A percentile compares a stretch with the other conserved stretches of the same genome.
phyloP scores from a whole-genome alignment of 768 basidiomycete species.

The Serendipita vermifera region DNA sequence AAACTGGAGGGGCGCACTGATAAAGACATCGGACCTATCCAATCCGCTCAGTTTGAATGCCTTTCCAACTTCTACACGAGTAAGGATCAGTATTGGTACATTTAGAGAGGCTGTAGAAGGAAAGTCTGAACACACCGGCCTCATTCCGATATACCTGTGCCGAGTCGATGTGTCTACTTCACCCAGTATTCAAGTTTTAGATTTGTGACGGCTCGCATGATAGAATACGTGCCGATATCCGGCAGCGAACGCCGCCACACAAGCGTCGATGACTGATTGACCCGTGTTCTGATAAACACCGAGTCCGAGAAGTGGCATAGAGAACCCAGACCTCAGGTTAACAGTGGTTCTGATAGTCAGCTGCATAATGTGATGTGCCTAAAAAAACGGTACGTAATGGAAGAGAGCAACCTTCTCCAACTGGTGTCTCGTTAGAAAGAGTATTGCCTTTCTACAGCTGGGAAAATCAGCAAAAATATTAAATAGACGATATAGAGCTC shows the following conservation, averaged over 20 bases:
- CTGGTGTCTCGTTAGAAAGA: background rate
- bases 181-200: background rate
- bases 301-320: slow-evolving; percentile 55
- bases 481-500: background rate
- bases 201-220: background rate
- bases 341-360: background rate
- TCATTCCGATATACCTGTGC: slow-evolving; percentile 48
- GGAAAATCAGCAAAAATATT: background rate
- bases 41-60: slow-evolving; percentile 33
- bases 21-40: slow-evolving; percentile 45
- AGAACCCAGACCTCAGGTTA: slow-evolving; percentile 29
- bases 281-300: slow-evolving; percentile 49
- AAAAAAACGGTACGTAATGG: background rate
- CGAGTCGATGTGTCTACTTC: slow-evolving; percentile 57
- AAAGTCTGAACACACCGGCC: background rate
- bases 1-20: slow-evolving; percentile 37
- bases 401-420: background rate
- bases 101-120: background rate
- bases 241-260: slow-evolving; percentile 45
- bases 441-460: background rate
- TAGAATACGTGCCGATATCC: slow-evolving; percentile 33
- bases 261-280: slow-evolving; percentile 28
- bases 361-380: background rate
- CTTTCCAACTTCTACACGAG: slow-evolving; percentile 16
- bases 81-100: background rate